Base-by-base conservation (phyloP, 2,329 filamentous ascomycete species). In the Cladosporium sp. region DNA sequence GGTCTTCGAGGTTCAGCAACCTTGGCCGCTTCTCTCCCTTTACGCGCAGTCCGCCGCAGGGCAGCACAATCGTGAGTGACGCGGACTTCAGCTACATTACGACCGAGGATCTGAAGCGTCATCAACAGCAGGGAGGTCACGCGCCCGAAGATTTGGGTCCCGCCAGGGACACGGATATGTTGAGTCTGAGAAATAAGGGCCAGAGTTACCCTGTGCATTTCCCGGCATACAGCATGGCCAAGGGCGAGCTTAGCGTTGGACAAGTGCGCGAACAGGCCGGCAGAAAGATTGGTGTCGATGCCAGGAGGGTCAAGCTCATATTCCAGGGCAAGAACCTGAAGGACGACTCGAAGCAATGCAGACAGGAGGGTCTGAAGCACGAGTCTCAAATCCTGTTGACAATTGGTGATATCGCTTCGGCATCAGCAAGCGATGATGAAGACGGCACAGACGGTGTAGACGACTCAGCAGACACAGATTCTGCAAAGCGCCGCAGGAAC, bases 1-100 rank as follows among this genome's bases (percentile, higher is more conserved):
- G 81, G 81, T 79, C 80, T 58, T 81, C 80, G 28, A 80, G 81
- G 67, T 72, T 80, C 62, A 78, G 78, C 75, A 70, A 79, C 72
- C 75, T 78, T 52, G 80, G 81, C 40, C 79, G 80, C 67, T 82
- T 83, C 73, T 82, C 80, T 28, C 82, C 82, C 18, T 83, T 84
- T 70, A 79, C 80, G 16, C 80, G 82, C 56, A 77, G 77, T 23
- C 73, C 77, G 66, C 67, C 77, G 69, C 67, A 76, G 71, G 74
- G 72, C 62, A 71, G 75, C 18, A 76, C 88, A 35, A 84, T 88
- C 69, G 88, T 93, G 67, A 90, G 87, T 71, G 89, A 92, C 70
- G 86, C 89, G 37, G 91, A 93, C 79, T 94, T 88, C 77, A 89
- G 87, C 75, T 93, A 94, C 80, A 93, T 93, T 74, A 92, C 90